phyloP scores from a whole-genome alignment of 805 yeast species.

The Candida dajiaensis region DNA sequence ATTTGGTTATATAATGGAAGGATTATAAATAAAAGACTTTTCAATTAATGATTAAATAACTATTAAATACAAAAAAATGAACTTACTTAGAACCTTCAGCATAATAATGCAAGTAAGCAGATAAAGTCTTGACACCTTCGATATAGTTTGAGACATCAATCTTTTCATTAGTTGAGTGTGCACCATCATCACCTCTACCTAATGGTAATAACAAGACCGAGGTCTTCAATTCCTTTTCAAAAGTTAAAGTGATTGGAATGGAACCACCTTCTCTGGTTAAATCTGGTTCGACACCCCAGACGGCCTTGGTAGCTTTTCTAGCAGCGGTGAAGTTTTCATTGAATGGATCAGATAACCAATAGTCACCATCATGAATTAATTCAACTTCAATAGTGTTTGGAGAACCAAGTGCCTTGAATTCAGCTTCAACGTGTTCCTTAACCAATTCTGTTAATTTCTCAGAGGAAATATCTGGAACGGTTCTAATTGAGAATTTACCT shows the following conservation, averaged over 20 bases:
- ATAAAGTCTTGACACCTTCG: constrained; percentile 88
- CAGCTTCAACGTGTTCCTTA: constrained; percentile 57
- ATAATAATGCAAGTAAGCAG: constrained; percentile 89
- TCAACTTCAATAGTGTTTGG: constrained; percentile 70
- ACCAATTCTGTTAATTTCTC: constrained; percentile 75
- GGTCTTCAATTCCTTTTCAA: constrained; percentile 81
- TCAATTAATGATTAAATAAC: too few relatives aligned
- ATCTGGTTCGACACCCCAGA: constrained; percentile 94
- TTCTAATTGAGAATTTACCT: constrained; percentile 95
- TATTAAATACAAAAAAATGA: too few relatives aligned
- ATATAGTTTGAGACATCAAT: constrained; percentile 83
- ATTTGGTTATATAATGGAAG: too few relatives aligned
- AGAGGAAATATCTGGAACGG: constrained; percentile 91
- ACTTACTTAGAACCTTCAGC: constrained; percentile 26
- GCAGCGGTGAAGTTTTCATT: constrained; percentile 94
- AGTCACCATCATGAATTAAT: constrained; percentile 89
- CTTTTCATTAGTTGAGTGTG: constrained; percentile 97
- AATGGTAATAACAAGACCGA: constrained; percentile 87
- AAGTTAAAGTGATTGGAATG: constrained; percentile 92
- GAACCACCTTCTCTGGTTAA: constrained; percentile 99
- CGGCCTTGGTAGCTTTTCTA: constrained; percentile 85
- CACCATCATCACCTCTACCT: constrained; percentile 99
- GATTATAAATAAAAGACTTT: too few relatives aligned
- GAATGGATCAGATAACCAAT: constrained; percentile 94
- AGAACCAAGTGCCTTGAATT: constrained; percentile 63